A percentile compares a stretch with the other conserved stretches of the same genome.
These are phyloP conservation scores for Cornus kousa DNA, from an alignment of 148 eudicot genomes.

Conservation along the genomic window DNA sequence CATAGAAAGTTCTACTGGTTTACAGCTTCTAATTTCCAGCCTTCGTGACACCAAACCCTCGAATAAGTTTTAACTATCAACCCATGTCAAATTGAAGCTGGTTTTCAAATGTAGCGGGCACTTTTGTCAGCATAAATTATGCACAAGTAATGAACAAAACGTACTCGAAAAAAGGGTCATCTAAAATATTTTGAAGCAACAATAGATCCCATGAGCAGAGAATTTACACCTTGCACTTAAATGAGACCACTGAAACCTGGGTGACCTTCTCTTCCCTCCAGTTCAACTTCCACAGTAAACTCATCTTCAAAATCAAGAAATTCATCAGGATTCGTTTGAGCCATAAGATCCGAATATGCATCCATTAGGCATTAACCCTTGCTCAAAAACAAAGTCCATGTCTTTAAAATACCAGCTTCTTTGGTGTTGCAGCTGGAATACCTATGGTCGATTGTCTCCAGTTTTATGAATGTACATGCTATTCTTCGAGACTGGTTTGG, in stretches of 20 bases:
- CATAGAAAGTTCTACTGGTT: too few species aligned
- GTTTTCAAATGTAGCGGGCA: too few species aligned
- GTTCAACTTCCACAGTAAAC: conserved; percentile 9
- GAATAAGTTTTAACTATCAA: too few species aligned
- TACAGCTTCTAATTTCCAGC: too few species aligned
- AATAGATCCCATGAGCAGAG: too few species aligned
- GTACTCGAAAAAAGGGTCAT: too few species aligned
- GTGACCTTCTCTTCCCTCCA: conserved; percentile 10
- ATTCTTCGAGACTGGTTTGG: conserved; percentile 1
- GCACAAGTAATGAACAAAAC: too few species aligned
- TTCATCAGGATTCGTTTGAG: conserved; percentile 56
- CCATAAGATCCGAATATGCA: conserved; percentile 52
- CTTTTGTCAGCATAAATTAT: too few species aligned
- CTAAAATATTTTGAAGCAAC: too few species aligned
- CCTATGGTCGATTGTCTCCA: conserved; percentile 14
- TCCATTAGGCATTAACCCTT: conserved; percentile 60
- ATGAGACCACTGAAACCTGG: conserved; percentile 10
- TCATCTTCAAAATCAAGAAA: conserved; percentile 54
- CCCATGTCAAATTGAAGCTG: too few species aligned
- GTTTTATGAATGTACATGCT: background rate
- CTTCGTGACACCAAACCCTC: too few species aligned
- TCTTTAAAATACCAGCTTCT: conserved; percentile 21
- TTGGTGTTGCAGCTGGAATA: conserved; percentile 13
- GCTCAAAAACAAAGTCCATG: conserved; percentile 59
- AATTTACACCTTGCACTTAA: conserved; percentile 30